Evolutionary conservation across 495 filamentous ascomycete species (phyloP).

Genomic region (Darksidea phi): DNA sequence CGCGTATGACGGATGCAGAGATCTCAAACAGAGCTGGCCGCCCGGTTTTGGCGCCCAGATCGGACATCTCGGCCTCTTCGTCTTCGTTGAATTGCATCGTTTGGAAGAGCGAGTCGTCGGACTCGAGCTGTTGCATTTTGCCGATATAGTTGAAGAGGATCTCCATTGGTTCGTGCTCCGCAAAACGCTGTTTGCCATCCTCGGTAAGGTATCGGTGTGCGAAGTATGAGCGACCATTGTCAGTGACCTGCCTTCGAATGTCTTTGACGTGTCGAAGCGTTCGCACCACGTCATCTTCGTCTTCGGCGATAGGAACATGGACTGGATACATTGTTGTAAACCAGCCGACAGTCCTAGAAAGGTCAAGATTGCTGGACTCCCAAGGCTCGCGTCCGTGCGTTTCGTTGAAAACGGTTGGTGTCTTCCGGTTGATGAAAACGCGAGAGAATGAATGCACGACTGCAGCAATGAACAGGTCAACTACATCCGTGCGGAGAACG

Average conservation of each 20-base stretch:
- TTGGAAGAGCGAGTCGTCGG: constrained; percentile 39
- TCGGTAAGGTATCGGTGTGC: constrained; percentile 30
- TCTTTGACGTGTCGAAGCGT: constrained; percentile 33
- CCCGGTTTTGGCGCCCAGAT: constrained; percentile 26
- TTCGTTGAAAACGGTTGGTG: constrained; percentile 35
- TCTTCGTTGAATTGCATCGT: constrained; percentile 20
- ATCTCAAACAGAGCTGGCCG: constrained; percentile 32
- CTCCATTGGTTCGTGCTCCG: constrained; percentile 39
- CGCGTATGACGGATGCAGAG: constrained; percentile 32
- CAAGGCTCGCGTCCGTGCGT: constrained; percentile 34
- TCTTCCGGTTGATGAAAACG: constrained; percentile 25
- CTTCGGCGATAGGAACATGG: constrained; percentile 22
- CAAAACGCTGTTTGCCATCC: constrained; percentile 20
- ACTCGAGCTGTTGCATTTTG: constrained; percentile 46
- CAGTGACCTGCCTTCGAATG: constrained; percentile 21
- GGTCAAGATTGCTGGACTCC: constrained; percentile 27
- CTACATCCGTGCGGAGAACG: constrained; percentile 24
- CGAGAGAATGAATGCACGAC: constrained; percentile 34
- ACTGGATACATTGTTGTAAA: constrained; percentile 37
- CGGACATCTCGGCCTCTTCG: constrained; percentile 46
- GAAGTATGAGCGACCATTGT: constrained; percentile 35
- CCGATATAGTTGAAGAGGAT: constrained; percentile 52
- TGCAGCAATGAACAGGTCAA: constrained; percentile 32
- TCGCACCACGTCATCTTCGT: constrained; percentile 28
- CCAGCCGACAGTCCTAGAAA: constrained; percentile 36